Evolutionary conservation across 129 eudicot species (phyloP), one percentile per base, ranked within the genome.

Genomic region (Deinandra increscens): DNA sequence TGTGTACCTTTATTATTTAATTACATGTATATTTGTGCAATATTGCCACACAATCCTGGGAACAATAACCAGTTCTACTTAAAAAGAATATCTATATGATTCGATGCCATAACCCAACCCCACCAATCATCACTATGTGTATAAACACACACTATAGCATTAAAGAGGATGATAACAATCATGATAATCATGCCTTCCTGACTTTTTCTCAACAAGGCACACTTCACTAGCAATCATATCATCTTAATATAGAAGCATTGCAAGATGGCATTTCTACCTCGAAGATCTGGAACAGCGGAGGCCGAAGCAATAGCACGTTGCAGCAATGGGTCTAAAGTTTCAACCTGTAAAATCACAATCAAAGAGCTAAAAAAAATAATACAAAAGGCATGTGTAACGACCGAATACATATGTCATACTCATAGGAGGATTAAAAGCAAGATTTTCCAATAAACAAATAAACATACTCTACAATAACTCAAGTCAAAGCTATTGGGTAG

Each of bases 271-370:
- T 55, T 44, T 59, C 76, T 75, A 93, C 98, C 98, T 83, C 74
- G 97, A 80, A 94, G 97, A 85, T 94, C 96, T 68, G 91, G 83
- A 76, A 84, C 81, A 45, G 79, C 65, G 26, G 97, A 75, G 41
- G 96, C 93, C 78, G 96, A 90, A 76, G 80, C 84, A 64, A 94
- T 82, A 70, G 99, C 99, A 81, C 96, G 97, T 49, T 79, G 89
- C 50, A 85, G 86, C 76, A 94, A 60, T 71, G 99, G 94, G 78
- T 94, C 99, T 72, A 94, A 59, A 77, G 78, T 84, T 79, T 89
- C 95, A 69, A 94, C 68, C 97, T 93, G 77, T 58, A 46, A 77
- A 62, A 65, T 62, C 63, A 68, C 49, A 51, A 55, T 42, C 55
- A 62, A 20, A 58, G 43, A 72, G 31, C 75, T 44, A 41, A 42